Base-by-base conservation (phyloP, 2,329 filamentous ascomycete genomes). In the Scedosporium minutisporum region DNA sequence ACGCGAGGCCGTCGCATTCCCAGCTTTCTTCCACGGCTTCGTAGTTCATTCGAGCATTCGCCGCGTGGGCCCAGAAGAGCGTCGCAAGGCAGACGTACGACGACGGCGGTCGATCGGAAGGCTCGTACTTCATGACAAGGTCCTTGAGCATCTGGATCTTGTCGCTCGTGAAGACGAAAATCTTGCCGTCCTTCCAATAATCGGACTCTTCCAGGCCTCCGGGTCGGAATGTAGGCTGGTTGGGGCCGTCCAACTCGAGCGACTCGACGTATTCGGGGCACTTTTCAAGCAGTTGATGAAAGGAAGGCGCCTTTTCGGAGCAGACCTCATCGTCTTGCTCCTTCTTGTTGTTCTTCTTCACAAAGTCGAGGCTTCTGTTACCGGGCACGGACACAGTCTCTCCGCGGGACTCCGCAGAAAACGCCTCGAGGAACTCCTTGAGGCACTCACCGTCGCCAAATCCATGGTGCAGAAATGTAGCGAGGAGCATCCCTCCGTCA, bases 381-480 rank as follows among this genome's bases (percentile, higher is more conserved):
- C 33, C 66, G 51, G 62, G 69, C 64, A 72, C 70, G 2, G 69
- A 6, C 6, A 55, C 27, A 9, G n/a, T 5, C 62, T 61, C 62
- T 6, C 62, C 62, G 12, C 64, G 57, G 12, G 65, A 63, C 48
- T 62, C 53, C 7, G 51, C 70, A 3, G 75, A 72, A 55, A 80
- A 73, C 12, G 69, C 70, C 38, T 76, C 70, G 3, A 79, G 65
- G 59, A 80, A 77, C 5, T 73, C 69, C 21, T 67, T 65, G 21
- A 78, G 68, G 21, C 74, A 76, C 33, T 73, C 71, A 10, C 77
- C 77, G 60, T 80, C 77, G 16, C 73, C 74, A 25, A 78, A 67
- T 6, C 76, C 69, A 63, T 79, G 77, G 63, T 78, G 75, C 57
- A 79, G 68, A 63, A 71, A 76, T n/a, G 76, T 64, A 5, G 69